phyloP scores from a whole-genome alignment of 179 eudicot species.

The Corrigiola litoralis region DNA sequence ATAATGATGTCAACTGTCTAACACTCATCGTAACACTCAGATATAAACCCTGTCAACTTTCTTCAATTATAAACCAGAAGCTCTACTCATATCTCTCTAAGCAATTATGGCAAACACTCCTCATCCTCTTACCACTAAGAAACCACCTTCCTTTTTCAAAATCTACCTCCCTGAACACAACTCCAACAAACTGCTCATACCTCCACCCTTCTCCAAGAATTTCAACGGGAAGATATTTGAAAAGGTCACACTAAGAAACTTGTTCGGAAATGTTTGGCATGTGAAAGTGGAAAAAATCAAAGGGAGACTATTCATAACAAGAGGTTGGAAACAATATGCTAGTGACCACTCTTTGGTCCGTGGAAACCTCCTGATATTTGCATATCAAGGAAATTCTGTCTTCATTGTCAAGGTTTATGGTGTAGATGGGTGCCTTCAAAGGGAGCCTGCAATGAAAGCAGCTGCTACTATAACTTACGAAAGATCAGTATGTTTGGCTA shows the following conservation, averaged over 20 bases:
- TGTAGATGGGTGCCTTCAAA: background rate
- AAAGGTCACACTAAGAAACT: background rate
- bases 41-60: too few relatives aligned
- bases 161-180: constrained; percentile 4
- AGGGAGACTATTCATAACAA: background rate
- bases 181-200: constrained; percentile 5
- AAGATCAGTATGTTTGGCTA: too few relatives aligned
- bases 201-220: background rate
- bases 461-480: background rate
- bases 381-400: background rate
- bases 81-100: too few relatives aligned
- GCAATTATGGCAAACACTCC: too few relatives aligned
- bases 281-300: background rate
- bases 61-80: too few relatives aligned
- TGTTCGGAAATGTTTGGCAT: background rate
- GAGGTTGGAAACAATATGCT: background rate
- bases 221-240: background rate
- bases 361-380: constrained; percentile 1
- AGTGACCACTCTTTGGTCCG: background rate
- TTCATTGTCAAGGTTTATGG: background rate
- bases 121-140: too few relatives aligned
- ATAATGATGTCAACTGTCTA: too few relatives aligned
- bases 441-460: background rate
- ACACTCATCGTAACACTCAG: too few relatives aligned
- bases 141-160: background rate